Percentiles rank a stretch among this genome's conserved stretches.
Evolutionary conservation across 352 stramenopile species (phyloP).

Genomic region (Thalassiosira delicatula): DNA sequence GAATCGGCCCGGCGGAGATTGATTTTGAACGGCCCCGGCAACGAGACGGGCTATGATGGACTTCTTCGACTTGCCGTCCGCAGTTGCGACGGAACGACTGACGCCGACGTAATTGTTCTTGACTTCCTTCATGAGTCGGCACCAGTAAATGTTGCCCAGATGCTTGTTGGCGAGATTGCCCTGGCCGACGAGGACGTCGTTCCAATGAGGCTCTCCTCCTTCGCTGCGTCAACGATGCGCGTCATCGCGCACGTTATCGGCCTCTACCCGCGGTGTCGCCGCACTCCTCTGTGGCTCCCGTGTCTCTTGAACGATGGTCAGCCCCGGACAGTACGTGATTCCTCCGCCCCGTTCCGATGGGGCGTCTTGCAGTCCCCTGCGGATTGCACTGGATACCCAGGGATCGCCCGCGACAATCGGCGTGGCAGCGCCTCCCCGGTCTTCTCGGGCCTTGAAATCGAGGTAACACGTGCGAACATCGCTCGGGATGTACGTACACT

Average conservation of each 20-base stretch:
- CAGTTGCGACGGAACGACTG: too few species aligned
- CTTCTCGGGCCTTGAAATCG: conserved; percentile 9
- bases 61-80: not conserved
- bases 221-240: too few species aligned
- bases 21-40: not conserved
- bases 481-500: conserved; percentile 3
- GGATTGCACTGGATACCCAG: conserved; percentile 9
- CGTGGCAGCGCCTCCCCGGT: not conserved
- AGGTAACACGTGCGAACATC: conserved; percentile 1
- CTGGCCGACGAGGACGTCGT: conserved; percentile 1
- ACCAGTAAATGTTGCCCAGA: not conserved
- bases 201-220: not conserved
- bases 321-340: conserved; percentile 5
- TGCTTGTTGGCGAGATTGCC: not conserved
- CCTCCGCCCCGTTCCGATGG: not conserved
- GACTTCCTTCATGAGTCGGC: not conserved
- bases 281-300: too few species aligned
- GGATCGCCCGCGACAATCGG: not conserved
- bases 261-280: too few species aligned
- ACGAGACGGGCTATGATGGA: not conserved
- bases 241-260: too few species aligned
- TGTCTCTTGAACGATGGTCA: too few species aligned
- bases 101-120: not conserved
- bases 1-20: conserved; percentile 27
- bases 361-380: not conserved